These are phyloP conservation scores for Monotropa hypopitys DNA, from an alignment of 179 eudicot genomes.

Conservation along the genomic window DNA sequence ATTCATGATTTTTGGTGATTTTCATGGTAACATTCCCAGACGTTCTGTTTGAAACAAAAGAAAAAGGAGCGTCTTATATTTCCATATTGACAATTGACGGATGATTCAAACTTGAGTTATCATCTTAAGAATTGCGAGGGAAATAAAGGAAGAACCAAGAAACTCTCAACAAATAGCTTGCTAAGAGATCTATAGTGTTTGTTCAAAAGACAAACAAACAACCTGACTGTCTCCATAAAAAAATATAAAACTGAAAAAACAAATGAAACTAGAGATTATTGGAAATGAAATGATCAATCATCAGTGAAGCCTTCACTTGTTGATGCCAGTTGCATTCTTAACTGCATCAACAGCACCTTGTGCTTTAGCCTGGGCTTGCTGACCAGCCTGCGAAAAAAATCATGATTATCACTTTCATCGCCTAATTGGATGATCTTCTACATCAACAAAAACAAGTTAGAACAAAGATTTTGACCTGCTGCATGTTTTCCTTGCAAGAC, in stretches of 20 bases:
- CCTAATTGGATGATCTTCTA: not conserved
- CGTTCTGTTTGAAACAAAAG: too few species aligned
- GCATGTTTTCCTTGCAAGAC: not conserved
- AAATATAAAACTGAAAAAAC: not conserved
- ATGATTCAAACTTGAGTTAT: not conserved
- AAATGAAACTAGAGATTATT: not conserved
- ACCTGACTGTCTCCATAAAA: not conserved
- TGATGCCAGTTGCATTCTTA: slow-evolving; percentile 25
- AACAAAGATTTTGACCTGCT: not conserved
- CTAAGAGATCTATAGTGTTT: not conserved
- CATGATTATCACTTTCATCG: not conserved
- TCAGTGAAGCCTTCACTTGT: slow-evolving; percentile 10
- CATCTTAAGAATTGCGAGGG: not conserved
- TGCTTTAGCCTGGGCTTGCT: slow-evolving; percentile 19
- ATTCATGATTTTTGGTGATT: too few species aligned
- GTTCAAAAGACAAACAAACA: not conserved
- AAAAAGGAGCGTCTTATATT: too few species aligned
- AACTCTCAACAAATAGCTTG: not conserved
- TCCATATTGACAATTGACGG: not conserved
- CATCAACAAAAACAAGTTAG: not conserved
- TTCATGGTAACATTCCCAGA: too few species aligned
- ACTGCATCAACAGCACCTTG: slow-evolving; percentile 27
- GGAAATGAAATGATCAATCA: not conserved
- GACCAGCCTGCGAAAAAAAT: slow-evolving; percentile 17
- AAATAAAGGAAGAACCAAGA: not conserved